These are phyloP conservation scores for Geotrichum klebahnii DNA, from an alignment of 1,139 yeast species.

Conservation along the genomic window DNA sequence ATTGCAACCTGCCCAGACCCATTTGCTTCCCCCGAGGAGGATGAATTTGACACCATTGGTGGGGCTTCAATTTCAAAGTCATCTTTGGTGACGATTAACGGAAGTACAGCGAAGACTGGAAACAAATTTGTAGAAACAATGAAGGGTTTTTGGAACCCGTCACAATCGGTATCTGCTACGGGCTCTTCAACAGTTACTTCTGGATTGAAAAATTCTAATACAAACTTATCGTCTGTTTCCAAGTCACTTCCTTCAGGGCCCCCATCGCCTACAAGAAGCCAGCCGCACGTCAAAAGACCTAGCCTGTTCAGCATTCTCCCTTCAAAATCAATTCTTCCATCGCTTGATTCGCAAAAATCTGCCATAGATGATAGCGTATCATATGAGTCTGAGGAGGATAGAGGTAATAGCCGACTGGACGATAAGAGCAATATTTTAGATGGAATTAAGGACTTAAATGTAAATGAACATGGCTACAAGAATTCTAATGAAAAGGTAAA, in stretches of 20 bases:
- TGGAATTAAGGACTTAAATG: too few species aligned
- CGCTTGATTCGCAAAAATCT: not conserved
- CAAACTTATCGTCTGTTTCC: not conserved
- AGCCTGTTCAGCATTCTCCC: slow-evolving; percentile 19
- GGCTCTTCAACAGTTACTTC: slow-evolving; percentile 1
- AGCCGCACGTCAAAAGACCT: slow-evolving; percentile 3
- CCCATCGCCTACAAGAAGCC: not conserved
- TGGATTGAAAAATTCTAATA: too few species aligned
- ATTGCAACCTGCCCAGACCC: slow-evolving; percentile 46
- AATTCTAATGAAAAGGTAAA: not conserved
- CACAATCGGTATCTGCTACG: slow-evolving; percentile 2
- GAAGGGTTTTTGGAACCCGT: slow-evolving; percentile 2
- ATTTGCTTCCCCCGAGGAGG: slow-evolving; percentile 35
- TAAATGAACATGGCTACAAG: too few species aligned
- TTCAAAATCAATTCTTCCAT: slow-evolving; percentile 15
- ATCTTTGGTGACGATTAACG: not conserved
- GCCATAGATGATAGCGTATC: not conserved
- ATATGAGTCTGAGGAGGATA: slow-evolving; percentile 9
- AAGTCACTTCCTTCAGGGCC: not conserved
- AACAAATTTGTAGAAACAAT: slow-evolving; percentile 11
- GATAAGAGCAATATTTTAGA: not conserved
- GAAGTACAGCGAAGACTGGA: not conserved
- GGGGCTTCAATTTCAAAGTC: not conserved
- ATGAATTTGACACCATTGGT: slow-evolving; percentile 14
- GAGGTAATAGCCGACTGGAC: slow-evolving; percentile 8